A percentile compares a stretch with the other conserved stretches of the same genome.
These are phyloP conservation scores for Hyaloscypha finlandica DNA, from an alignment of 495 filamentous ascomycete genomes.

Conservation along the genomic window DNA sequence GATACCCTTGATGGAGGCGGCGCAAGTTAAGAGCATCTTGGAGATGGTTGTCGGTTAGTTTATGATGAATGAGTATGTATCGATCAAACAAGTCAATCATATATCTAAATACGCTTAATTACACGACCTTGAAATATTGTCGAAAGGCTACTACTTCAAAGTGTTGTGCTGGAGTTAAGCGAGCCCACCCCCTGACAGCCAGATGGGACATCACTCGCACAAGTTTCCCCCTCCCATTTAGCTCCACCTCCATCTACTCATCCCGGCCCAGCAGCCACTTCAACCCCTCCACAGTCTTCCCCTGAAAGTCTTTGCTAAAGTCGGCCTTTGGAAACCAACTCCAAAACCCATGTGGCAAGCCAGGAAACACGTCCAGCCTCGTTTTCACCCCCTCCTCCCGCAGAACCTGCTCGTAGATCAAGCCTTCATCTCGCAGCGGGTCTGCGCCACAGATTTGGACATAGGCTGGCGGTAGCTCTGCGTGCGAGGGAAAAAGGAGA, in stretches of 20 bases:
- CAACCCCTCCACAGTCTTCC: constrained; percentile 8
- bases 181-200: too few relatives aligned
- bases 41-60: constrained; percentile 39
- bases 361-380: constrained; percentile 38
- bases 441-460: constrained; percentile 42
- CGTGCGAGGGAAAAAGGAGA: constrained; percentile 26
- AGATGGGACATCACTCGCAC: too few relatives aligned
- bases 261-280: constrained; percentile 15
- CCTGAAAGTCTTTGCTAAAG: constrained; percentile 9
- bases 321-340: constrained; percentile 30
- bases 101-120: too few relatives aligned
- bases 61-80: constrained; percentile 13
- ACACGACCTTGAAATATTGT: too few relatives aligned
- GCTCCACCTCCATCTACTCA: too few relatives aligned
- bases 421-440: constrained; percentile 40
- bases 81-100: too few relatives aligned
- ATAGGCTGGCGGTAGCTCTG: constrained; percentile 33
- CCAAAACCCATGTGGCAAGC: constrained; percentile 45
- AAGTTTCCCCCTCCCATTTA: too few relatives aligned
- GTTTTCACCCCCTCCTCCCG: constrained; percentile 37
- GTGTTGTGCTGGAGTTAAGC: too few relatives aligned
- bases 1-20: constrained; percentile 47
- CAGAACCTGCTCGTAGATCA: constrained; percentile 42
- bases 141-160: too few relatives aligned
- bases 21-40: constrained; percentile 58